Evolutionary conservation across 805 yeast genomes (phyloP).

Genomic region (Metschnikowia lochheadii): DNA sequence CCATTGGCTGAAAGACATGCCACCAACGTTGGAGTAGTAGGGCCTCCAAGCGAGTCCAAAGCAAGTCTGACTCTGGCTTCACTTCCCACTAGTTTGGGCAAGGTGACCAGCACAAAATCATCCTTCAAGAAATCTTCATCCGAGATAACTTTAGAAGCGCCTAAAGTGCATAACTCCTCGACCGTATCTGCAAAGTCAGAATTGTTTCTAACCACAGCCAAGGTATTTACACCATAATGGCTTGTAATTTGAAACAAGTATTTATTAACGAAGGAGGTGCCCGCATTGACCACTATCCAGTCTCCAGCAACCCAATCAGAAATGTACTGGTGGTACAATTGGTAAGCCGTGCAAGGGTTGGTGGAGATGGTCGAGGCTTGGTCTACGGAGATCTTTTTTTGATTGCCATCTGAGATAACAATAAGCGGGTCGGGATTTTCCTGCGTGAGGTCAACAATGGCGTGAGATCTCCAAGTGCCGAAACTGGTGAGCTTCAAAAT

Average conservation of each 20-base stretch:
- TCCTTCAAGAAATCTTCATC: slow-evolving; percentile 24
- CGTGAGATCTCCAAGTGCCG: slow-evolving; percentile 25
- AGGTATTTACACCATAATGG: slow-evolving; percentile 22
- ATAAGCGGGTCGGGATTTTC: slow-evolving; percentile 14
- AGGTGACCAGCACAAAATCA: slow-evolving; percentile 12
- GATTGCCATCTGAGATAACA: slow-evolving; percentile 8
- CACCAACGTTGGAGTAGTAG: slow-evolving; percentile 19
- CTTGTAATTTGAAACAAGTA: slow-evolving; percentile 29
- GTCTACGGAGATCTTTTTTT: slow-evolving; percentile 7
- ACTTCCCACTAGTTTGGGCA: slow-evolving; percentile 17
- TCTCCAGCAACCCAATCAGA: slow-evolving; percentile 23
- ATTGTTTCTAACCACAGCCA: slow-evolving; percentile 28
- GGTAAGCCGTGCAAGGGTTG: slow-evolving; percentile 22
- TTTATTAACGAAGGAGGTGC: slow-evolving; percentile 32
- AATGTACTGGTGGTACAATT: slow-evolving; percentile 19
- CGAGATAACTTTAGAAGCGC: slow-evolving; percentile 30
- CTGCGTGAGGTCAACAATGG: slow-evolving; percentile 12
- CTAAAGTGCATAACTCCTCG: slow-evolving; percentile 21
- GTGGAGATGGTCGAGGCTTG: slow-evolving; percentile 21
- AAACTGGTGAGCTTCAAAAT: slow-evolving; percentile 18
- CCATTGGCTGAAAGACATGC: slow-evolving; percentile 26
- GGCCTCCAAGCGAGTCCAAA: slow-evolving; percentile 31
- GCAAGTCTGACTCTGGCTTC: slow-evolving; percentile 28
- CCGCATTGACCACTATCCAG: slow-evolving; percentile 34
- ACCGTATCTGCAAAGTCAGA: slow-evolving; percentile 18